These are phyloP conservation scores for Termitomyces sp. DNA, from an alignment of 768 basidiomycete species.

Conservation along the genomic window DNA sequence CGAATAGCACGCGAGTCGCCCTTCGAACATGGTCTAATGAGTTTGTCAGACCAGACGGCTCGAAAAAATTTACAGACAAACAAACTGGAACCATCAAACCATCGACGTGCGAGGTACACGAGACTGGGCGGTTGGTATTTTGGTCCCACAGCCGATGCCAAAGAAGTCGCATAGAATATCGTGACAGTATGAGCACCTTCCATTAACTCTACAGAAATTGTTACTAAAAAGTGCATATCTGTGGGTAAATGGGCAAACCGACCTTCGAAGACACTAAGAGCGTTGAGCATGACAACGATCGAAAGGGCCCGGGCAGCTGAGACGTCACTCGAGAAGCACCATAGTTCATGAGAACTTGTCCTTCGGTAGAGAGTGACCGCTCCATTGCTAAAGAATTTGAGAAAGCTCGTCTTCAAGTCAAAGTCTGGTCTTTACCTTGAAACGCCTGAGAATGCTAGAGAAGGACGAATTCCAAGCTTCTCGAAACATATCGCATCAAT, in stretches of 20 bases:
- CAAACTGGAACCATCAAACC: slow-evolving; percentile 74
- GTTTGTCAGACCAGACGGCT: neutral
- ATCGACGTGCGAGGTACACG: slow-evolving; percentile 64
- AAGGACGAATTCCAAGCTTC: slow-evolving; percentile 44
- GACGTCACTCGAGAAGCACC: slow-evolving; percentile 69
- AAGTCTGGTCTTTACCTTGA: slow-evolving; percentile 35
- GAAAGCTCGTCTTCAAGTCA: neutral
- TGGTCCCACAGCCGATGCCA: slow-evolving; percentile 56
- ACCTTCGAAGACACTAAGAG: slow-evolving; percentile 74
- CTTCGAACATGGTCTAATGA: slow-evolving; percentile 66
- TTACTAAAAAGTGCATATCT: neutral
- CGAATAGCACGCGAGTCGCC: slow-evolving; percentile 74
- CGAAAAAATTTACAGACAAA: neutral
- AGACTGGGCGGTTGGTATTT: slow-evolving; percentile 66
- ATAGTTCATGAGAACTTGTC: slow-evolving; percentile 37
- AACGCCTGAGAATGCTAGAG: slow-evolving; percentile 39
- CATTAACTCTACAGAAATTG: slow-evolving; percentile 47
- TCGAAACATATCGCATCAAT: slow-evolving; percentile 66
- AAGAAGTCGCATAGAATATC: slow-evolving; percentile 73
- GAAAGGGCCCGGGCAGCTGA: slow-evolving; percentile 69
- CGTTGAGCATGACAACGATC: slow-evolving; percentile 62
- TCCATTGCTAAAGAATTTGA: slow-evolving; percentile 24
- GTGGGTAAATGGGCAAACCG: neutral
- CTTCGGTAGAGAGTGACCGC: slow-evolving; percentile 38
- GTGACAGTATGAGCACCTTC: slow-evolving; percentile 70